Percentiles rank a stretch among this genome's conserved stretches.
Evolutionary conservation across 2,329 filamentous ascomycete species (phyloP).

Genomic region (Colletotrichum liaoningense): DNA sequence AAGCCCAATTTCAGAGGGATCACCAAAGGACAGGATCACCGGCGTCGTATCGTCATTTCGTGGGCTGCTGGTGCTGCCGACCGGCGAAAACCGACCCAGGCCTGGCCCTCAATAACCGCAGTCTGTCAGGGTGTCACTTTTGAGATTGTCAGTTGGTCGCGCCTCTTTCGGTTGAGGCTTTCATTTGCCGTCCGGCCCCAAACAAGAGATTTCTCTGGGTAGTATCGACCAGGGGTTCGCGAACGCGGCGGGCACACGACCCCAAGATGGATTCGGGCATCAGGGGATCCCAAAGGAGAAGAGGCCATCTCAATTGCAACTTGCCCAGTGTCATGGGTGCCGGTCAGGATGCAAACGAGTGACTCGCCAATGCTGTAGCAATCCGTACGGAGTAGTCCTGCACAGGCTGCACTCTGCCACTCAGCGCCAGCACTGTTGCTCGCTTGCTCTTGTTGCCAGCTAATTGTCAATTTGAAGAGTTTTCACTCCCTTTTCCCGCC

Average conservation of each 20-base stretch:
- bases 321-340: conserved; percentile 14
- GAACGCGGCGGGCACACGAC: background rate
- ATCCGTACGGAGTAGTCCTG: background rate
- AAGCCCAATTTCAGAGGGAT: background rate
- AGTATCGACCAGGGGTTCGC: background rate
- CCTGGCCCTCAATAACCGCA: background rate
- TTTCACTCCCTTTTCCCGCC: background rate
- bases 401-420: background rate
- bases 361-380: background rate
- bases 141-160: conserved; percentile 16
- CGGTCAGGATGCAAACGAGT: background rate
- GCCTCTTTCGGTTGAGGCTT: conserved; percentile 8
- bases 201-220: background rate
- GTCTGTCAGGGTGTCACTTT: background rate
- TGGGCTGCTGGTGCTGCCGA: background rate
- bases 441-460: background rate
- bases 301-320: background rate
- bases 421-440: background rate
- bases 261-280: conserved; percentile 1
- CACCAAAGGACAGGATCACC: background rate
- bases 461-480: background rate
- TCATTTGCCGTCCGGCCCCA: conserved; percentile 29
- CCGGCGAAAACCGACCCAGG: conserved; percentile 14
- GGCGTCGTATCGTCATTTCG: conserved; percentile 32
- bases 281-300: conserved; percentile 18